Evolutionary conservation across 768 basidiomycete species (phyloP).

Genomic region (Neoboletus magnificus): DNA sequence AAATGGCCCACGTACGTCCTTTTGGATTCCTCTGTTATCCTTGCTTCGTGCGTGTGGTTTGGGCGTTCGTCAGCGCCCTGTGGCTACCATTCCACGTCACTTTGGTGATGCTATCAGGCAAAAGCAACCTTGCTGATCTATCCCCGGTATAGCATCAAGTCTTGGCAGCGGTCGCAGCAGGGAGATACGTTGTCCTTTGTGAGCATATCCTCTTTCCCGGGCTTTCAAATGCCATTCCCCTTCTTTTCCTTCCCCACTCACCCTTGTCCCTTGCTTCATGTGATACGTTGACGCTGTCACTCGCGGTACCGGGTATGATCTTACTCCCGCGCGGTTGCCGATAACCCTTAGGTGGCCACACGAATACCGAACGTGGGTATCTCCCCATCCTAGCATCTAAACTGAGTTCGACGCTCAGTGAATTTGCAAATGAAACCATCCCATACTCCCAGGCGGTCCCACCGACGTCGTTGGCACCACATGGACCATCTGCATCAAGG

Average conservation of each 20-base stretch:
- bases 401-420: conserved; percentile 50
- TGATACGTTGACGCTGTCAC: conserved; percentile 12
- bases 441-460: background rate
- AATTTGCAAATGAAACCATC: conserved; percentile 25
- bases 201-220: conserved; percentile 30
- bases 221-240: background rate
- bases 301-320: conserved; percentile 15
- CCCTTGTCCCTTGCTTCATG: conserved; percentile 1
- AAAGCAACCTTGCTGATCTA: conserved; percentile 1
- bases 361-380: conserved; percentile 94
- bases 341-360: conserved; percentile 68
- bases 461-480: conserved; percentile 29
- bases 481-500: conserved; percentile 22
- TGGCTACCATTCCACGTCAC: conserved; percentile 12
- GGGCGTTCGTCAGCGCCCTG: background rate
- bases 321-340: conserved; percentile 17
- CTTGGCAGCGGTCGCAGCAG: conserved; percentile 71
- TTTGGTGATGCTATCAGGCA: background rate
- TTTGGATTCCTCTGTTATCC: conserved; percentile 9
- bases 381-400: conserved; percentile 69
- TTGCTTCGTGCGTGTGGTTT: conserved; percentile 1
- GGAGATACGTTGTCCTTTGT: conserved; percentile 83
- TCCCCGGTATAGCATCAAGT: conserved; percentile 69
- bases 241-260: background rate
- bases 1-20: conserved; percentile 78